Conservation (phyloP, 2,329 filamentous ascomycete genomes). For the Colletotrichum somersetense region DNA sequence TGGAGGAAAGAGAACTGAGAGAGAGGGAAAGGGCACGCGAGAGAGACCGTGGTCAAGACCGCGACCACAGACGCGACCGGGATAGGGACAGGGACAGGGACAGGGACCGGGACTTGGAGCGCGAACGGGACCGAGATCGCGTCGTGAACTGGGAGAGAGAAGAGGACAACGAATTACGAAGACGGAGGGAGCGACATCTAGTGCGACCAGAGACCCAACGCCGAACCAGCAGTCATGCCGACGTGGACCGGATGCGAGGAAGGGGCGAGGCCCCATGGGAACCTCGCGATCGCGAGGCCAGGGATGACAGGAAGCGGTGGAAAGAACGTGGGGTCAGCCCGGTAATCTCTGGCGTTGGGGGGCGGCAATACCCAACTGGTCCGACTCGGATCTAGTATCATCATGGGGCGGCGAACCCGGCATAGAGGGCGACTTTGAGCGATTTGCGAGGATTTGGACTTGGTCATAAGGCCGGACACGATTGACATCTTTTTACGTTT, state of each 20-base stretch:
- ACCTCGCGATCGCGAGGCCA: constrained; percentile 37
- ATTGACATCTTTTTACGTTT: constrained; percentile 14
- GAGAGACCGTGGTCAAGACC: constrained; percentile 56
- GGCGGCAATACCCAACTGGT: constrained; percentile 41
- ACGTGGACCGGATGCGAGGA: constrained; percentile 55
- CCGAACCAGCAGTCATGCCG: constrained; percentile 64
- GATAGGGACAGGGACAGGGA: constrained; percentile 43
- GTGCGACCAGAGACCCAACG: constrained; percentile 57
- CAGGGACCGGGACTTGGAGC: constrained; percentile 50
- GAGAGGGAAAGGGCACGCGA: constrained; percentile 54
- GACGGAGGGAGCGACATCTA: constrained; percentile 51
- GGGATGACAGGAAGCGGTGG: constrained; percentile 42
- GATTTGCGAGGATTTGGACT: constrained; percentile 4
- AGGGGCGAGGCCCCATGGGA: constrained; percentile 36
- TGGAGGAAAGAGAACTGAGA: constrained; percentile 49
- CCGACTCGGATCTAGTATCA: constrained; percentile 37
- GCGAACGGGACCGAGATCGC: constrained; percentile 50
- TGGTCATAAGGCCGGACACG: neutral
- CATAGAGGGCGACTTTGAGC: constrained; percentile 23
- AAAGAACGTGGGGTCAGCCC: constrained; percentile 38
- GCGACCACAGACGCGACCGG: constrained; percentile 46
- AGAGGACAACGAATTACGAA: constrained; percentile 49
- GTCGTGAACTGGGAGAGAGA: constrained; percentile 51
- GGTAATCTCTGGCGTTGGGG: constrained; percentile 41
- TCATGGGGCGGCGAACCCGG: neutral